Percentiles rank a stretch among this genome's conserved stretches.
Conservation (phyloP, 169 alveolate genomes). For the Plasmodium coatneyi region DNA sequence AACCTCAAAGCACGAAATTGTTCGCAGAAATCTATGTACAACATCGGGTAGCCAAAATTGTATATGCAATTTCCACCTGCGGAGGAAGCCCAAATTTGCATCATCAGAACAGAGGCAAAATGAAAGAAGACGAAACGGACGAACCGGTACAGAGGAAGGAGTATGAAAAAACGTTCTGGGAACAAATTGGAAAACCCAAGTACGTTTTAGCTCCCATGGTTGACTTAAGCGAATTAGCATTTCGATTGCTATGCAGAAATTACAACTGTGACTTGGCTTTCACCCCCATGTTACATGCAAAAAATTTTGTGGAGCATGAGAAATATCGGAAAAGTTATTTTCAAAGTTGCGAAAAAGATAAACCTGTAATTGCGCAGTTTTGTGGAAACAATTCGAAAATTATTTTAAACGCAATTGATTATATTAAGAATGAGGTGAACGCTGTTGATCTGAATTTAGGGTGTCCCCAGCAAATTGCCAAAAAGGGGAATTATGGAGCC, state of each 20-base stretch:
- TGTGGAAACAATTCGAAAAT: slow-evolving; percentile 92
- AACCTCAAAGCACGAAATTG: background rate
- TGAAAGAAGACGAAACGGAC: background rate
- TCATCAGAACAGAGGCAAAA: background rate
- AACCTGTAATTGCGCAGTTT: slow-evolving; percentile 90
- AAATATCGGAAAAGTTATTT: slow-evolving; percentile 80
- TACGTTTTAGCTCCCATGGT: slow-evolving; percentile 86
- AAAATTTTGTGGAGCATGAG: slow-evolving; percentile 84
- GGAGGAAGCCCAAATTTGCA: background rate
- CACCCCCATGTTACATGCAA: slow-evolving; percentile 94
- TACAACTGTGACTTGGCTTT: slow-evolving; percentile 90
- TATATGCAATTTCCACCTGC: background rate
- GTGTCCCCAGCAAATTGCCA: slow-evolving; percentile 96
- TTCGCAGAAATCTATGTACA: background rate
- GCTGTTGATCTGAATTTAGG: slow-evolving; percentile 95
- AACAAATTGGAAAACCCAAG: slow-evolving; percentile 78
- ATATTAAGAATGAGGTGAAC: slow-evolving; percentile 89
- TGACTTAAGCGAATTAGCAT: slow-evolving; percentile 84
- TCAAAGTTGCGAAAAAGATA: slow-evolving; percentile 78
- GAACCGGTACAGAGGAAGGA: slow-evolving; percentile 8
- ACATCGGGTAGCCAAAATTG: background rate
- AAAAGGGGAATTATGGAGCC: slow-evolving; percentile 94
- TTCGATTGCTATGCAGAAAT: slow-evolving; percentile 89
- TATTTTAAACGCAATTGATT: slow-evolving; percentile 87
- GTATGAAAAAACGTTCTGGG: slow-evolving; percentile 79